Percentiles rank a stretch among this genome's conserved stretches.
phyloP scores from a whole-genome alignment of 768 basidiomycete species.

The Mycena indigotica region DNA sequence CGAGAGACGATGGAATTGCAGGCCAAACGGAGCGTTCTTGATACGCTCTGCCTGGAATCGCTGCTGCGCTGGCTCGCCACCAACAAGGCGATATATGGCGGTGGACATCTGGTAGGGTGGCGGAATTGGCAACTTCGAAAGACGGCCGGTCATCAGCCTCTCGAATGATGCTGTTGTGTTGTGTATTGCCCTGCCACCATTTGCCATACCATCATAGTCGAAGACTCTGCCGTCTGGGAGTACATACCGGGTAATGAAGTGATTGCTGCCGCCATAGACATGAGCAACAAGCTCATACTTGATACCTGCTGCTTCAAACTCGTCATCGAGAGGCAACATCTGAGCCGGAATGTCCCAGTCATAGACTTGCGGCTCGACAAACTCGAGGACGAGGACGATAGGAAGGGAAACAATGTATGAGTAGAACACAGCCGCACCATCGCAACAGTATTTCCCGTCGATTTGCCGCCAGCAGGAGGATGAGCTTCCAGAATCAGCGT shows the following conservation, averaged over 20 bases:
- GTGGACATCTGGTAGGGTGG: neutral
- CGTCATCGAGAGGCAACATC: neutral
- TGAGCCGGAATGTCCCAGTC: conserved; percentile 10
- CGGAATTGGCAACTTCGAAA: neutral
- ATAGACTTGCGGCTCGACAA: no score
- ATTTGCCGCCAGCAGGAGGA: no score
- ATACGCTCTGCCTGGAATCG: neutral
- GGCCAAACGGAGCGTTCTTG: conserved; percentile 1
- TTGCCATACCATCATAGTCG: conserved; percentile 10
- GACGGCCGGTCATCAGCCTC: conserved; percentile 3
- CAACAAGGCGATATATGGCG: conserved; percentile 7
- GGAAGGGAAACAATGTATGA: conserved; percentile 12
- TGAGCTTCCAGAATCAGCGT: no score
- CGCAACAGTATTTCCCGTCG: no score
- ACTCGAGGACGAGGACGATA: conserved; percentile 1
- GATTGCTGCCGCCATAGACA: conserved; percentile 5
- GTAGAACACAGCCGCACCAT: neutral
- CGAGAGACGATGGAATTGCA: no score
- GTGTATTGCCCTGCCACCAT: conserved; percentile 2
- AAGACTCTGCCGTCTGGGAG: conserved; percentile 12
- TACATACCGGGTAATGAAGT: conserved; percentile 17
- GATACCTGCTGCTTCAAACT: no score
- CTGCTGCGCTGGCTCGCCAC: conserved; percentile 4
- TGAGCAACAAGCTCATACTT: conserved; percentile 7
- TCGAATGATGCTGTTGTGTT: no score